These are phyloP conservation scores for Acanthamoeba culbertsoni DNA, from an alignment of 208 protist genomes.

Conservation along the genomic window DNA sequence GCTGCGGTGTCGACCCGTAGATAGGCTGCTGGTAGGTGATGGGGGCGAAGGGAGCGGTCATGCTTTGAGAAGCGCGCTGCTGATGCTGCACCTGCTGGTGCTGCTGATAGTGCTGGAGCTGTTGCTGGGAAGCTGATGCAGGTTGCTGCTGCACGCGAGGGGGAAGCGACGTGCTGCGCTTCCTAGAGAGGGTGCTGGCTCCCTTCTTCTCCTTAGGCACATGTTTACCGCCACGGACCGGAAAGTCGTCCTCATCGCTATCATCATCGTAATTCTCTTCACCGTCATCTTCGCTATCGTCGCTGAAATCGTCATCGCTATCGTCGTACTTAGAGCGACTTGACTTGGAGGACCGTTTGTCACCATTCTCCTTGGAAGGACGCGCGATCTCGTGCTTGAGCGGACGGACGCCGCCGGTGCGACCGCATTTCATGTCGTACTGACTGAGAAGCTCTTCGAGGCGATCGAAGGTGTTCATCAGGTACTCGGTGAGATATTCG, in stretches of 20 bases:
- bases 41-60: background rate
- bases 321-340: background rate
- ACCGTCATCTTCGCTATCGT: background rate
- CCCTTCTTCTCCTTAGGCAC: background rate
- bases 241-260: background rate
- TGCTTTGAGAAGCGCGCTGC: background rate
- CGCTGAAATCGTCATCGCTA: background rate
- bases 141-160: background rate
- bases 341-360: background rate
- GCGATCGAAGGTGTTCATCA: conserved; percentile 33
- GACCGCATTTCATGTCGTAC: conserved; percentile 46
- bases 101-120: background rate
- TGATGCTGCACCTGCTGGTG: conserved; percentile 31
- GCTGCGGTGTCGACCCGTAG: background rate
- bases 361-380: background rate
- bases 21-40: background rate
- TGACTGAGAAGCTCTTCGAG: conserved; percentile 21
- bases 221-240: background rate
- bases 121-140: background rate
- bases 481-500: conserved; percentile 39
- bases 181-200: background rate
- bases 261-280: background rate
- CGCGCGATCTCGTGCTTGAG: conserved; percentile 13
- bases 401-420: background rate
- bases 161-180: background rate